These are phyloP conservation scores for Peronosclerospora sorghi DNA, from an alignment of 352 stramenopile species.

Conservation along the genomic window DNA sequence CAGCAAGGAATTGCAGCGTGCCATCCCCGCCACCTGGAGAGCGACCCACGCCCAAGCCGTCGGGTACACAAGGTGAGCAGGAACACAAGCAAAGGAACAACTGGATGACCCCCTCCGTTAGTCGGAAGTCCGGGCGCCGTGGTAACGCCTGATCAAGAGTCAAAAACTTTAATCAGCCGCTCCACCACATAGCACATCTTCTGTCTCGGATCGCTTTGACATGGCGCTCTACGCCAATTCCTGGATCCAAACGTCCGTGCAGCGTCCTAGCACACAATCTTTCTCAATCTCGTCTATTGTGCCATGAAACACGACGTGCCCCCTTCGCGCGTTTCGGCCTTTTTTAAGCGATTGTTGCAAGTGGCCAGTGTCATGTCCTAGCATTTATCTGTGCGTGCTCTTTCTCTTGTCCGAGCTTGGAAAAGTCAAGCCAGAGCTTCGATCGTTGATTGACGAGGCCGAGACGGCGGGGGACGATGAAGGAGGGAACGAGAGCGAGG, in stretches of 20 bases:
- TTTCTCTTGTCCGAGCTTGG: slow-evolving; percentile 94
- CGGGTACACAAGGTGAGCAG: no score
- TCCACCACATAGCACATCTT: slow-evolving; percentile 78
- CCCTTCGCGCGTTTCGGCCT: slow-evolving; percentile 71
- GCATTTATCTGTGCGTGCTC: slow-evolving; percentile 87
- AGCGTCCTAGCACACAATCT: slow-evolving; percentile 92
- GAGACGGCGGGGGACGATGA: slow-evolving; percentile 34
- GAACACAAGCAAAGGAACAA: no score
- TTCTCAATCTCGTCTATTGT: slow-evolving; percentile 97
- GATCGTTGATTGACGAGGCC: slow-evolving; percentile 58
- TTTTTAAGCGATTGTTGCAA: slow-evolving; percentile 90
- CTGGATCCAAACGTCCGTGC: slow-evolving; percentile 81
- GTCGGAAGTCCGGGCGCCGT: no score
- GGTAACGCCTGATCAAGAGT: no score
- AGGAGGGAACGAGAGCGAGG: slow-evolving; percentile 21
- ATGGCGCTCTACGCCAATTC: slow-evolving; percentile 92
- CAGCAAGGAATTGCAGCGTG: no score
- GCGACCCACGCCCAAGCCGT: no score
- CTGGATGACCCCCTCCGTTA: no score
- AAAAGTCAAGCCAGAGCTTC: slow-evolving; percentile 68
- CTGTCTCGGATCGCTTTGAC: slow-evolving; percentile 94
- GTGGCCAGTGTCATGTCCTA: slow-evolving; percentile 68
- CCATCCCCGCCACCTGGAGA: no score
- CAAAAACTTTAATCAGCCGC: no score
- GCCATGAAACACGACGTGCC: slow-evolving; percentile 92